Conservation (phyloP, 805 yeast genomes). For the Middelhovenomyces tepae region DNA sequence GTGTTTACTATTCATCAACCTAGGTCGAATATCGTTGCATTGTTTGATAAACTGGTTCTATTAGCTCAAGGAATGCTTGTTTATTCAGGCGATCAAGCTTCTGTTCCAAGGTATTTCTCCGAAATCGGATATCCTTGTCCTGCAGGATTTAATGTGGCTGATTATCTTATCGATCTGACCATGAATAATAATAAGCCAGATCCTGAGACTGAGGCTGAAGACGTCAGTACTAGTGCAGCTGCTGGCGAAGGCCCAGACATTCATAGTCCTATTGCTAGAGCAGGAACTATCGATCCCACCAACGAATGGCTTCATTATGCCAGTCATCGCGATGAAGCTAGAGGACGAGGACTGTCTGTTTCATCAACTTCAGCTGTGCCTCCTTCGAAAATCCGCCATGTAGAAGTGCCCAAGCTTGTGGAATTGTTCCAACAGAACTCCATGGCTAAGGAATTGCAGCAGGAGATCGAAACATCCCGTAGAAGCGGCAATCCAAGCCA, state of each 20-base stretch:
- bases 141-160: conserved; percentile 85
- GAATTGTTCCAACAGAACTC: conserved; percentile 22
- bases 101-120: conserved; percentile 67
- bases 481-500: neutral
- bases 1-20: conserved; percentile 96
- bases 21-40: conserved; percentile 85
- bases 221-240: conserved; percentile 15
- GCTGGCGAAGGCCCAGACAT: conserved; percentile 9
- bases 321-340: conserved; percentile 64
- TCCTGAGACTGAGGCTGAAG: conserved; percentile 11
- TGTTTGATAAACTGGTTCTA: conserved; percentile 74
- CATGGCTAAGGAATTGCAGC: conserved; percentile 16
- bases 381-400: too few species aligned
- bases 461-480: conserved; percentile 16
- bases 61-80: conserved; percentile 79
- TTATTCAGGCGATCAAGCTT: conserved; percentile 76
- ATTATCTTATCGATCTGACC: conserved; percentile 83
- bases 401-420: conserved; percentile 24
- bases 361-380: neutral
- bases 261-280: conserved; percentile 10
- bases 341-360: conserved; percentile 8
- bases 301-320: conserved; percentile 85
- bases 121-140: conserved; percentile 78
- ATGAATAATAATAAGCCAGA: conserved; percentile 36
- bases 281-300: conserved; percentile 42